A percentile compares a stretch with the other conserved stretches of the same genome.
phyloP scores from a whole-genome alignment of 331 rosid genomes.

The Phaseolus coccineus region DNA sequence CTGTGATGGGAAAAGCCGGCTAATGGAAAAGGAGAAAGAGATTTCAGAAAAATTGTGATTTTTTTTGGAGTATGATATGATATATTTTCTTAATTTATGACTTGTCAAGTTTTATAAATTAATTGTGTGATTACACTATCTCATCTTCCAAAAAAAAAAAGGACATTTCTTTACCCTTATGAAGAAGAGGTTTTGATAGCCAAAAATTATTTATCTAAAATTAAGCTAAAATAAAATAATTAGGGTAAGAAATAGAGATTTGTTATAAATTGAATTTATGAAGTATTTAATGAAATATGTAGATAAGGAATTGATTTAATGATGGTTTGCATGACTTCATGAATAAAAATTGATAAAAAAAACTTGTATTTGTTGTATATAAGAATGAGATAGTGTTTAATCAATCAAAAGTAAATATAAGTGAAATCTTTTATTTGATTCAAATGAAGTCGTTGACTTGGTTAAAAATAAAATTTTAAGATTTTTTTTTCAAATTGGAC shows the following conservation, averaged over 20 bases:
- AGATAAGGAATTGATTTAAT: not conserved
- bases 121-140: not conserved
- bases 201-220: not conserved
- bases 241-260: not conserved
- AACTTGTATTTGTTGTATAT: not conserved
- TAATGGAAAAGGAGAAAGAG: not conserved
- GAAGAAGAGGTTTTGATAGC: not conserved
- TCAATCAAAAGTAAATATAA: too few species aligned
- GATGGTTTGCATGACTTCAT: not conserved
- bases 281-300: too few species aligned
- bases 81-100: slow-evolving; percentile 2
- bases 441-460: too few species aligned
- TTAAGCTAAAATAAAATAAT: not conserved
- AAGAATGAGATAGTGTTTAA: too few species aligned
- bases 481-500: too few species aligned
- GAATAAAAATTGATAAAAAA: not conserved
- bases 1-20: not conserved
- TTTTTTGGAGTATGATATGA: not conserved
- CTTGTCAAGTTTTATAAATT: not conserved
- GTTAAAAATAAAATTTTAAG: too few species aligned
- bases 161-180: not conserved
- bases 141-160: not conserved
- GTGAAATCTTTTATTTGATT: too few species aligned
- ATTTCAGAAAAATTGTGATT: not conserved
- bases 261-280: not conserved